Percentiles rank a stretch among this genome's conserved stretches.
Conservation (phyloP, 192 early-diverging fungal genomes). For the Podila minutissima region DNA sequence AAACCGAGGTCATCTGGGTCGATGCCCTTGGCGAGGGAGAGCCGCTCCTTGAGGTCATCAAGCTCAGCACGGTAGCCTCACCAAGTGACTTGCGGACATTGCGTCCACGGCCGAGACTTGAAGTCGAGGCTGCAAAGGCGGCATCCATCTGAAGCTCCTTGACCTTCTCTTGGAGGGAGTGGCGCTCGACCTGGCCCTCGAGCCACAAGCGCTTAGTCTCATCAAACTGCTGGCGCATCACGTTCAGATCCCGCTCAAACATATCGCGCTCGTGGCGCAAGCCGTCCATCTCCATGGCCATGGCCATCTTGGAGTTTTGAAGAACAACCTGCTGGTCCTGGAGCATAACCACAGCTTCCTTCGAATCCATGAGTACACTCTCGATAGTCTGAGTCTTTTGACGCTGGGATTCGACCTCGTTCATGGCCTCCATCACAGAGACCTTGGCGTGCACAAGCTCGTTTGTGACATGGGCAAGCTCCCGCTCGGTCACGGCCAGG, state of each 20-base stretch:
- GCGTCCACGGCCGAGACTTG: conserved; percentile 18
- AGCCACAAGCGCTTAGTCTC: conserved; percentile 45
- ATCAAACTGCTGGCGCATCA: conserved; percentile 49
- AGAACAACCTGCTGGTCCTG: conserved; percentile 43
- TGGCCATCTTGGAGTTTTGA: conserved; percentile 33
- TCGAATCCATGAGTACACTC: conserved; percentile 42
- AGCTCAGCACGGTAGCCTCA: conserved; percentile 32
- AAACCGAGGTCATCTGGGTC: conserved; percentile 12
- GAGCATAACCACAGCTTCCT: conserved; percentile 39
- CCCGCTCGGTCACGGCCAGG: conserved; percentile 24
- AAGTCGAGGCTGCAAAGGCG: conserved; percentile 26
- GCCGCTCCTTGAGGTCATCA: conserved; percentile 35
- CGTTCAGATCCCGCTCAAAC: conserved; percentile 33
- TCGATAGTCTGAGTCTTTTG: conserved; percentile 42
- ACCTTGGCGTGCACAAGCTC: conserved; percentile 51
- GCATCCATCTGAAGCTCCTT: conserved; percentile 51
- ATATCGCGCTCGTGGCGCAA: conserved; percentile 39
- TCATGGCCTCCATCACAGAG: conserved; percentile 47
- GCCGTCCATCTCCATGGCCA: conserved; percentile 46
- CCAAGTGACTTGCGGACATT: conserved; percentile 39
- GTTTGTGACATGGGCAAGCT: conserved; percentile 37
- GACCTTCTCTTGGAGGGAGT: conserved; percentile 46
- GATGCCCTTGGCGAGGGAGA: conserved; percentile 33
- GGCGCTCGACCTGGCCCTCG: conserved; percentile 43
- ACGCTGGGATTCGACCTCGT: conserved; percentile 41